Percentiles rank a stretch among this genome's conserved stretches.
Evolutionary conservation across 805 yeast species (phyloP).

Genomic region (Pichia exigua): DNA sequence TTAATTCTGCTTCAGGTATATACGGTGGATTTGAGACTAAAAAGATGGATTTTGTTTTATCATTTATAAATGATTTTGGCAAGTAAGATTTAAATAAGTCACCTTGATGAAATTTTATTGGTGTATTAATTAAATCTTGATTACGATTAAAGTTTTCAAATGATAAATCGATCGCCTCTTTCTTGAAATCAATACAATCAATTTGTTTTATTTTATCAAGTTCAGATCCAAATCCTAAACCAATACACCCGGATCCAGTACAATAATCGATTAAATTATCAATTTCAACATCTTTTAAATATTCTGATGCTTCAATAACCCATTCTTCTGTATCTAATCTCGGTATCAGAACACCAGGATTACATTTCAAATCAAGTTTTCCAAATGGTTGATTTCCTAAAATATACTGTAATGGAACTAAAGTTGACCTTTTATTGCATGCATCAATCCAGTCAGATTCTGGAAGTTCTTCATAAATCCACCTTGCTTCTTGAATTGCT

Average conservation of each 20-base stretch:
- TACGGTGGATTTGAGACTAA: conserved; percentile 91
- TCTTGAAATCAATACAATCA: conserved; percentile 51
- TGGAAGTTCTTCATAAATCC: conserved; percentile 59
- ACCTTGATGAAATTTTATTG: conserved; percentile 4
- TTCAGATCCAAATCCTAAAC: conserved; percentile 38
- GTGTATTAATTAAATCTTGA: background rate
- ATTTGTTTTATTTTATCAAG: conserved; percentile 15
- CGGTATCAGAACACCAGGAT: conserved; percentile 70
- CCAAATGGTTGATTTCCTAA: conserved; percentile 88
- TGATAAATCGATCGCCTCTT: conserved; percentile 45
- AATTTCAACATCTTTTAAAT: conserved; percentile 4
- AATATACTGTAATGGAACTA: conserved; percentile 77
- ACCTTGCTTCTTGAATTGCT: conserved; percentile 51
- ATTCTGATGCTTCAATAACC: conserved; percentile 39
- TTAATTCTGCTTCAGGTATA: conserved; percentile 44
- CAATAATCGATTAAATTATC: conserved; percentile 54
- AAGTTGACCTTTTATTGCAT: conserved; percentile 39
- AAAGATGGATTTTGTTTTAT: conserved; percentile 32
- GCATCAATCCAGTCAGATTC: conserved; percentile 41
- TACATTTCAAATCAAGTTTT: conserved; percentile 48
- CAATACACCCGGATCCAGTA: conserved; percentile 86
- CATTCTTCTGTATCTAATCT: conserved; percentile 96
- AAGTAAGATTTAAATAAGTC: conserved; percentile 4
- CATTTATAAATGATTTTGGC: background rate
- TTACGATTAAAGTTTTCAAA: conserved; percentile 31